Evolutionary conservation across 169 alveolate species (phyloP), one percentile per base, ranked within the genome.

Genomic region (Cryptosporidium sp.): DNA sequence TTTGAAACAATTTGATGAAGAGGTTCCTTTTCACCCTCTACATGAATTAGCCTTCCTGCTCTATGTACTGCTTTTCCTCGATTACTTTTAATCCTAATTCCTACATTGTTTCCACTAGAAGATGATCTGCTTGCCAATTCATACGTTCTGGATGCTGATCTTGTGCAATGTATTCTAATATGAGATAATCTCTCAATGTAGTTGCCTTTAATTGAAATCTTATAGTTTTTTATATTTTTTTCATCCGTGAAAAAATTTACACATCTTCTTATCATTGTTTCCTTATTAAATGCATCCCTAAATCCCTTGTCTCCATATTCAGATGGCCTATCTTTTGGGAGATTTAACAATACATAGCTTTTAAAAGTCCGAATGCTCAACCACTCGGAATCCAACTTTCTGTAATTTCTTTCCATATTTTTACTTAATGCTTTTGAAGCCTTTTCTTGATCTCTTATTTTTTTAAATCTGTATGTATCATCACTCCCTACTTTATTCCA

Each of bases 231-330:
- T 0, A 16, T 45, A n/a, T 41, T 21, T 18, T 45, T 29, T 61
- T 80, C 89, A 48, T 59, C 35, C 2, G 89, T 14, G 16, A 80
- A 62, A 48, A 80, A 80, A 12, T 80, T 59, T 7, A 65, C 59
- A 9, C 89, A 80, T n/a, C 89, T 80, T 29, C 75, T 35, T n/a
- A 80, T 59, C 89, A 80, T 80, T 37, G 89, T 14, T 18, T 80
- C 89, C 18, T 62, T 80, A 37, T 43, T 80, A 65, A 80, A 80
- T 65, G 41, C 9, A 39, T 80, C 73, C 68, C 45, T 80, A 48
- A 48, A 62, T 29, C 86, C 86, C 6, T 73, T 31, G 16, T 65
- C 75, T 18, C 69, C 75, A 31, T 80, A 80, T 45, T 80, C 89
- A 33, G 41, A 12, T 0, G 89, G 89, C n/a, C 67, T 80, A 12